These are phyloP conservation scores for Curvularia eragrostidis DNA, from an alignment of 2,329 filamentous ascomycete species.

Conservation along the genomic window DNA sequence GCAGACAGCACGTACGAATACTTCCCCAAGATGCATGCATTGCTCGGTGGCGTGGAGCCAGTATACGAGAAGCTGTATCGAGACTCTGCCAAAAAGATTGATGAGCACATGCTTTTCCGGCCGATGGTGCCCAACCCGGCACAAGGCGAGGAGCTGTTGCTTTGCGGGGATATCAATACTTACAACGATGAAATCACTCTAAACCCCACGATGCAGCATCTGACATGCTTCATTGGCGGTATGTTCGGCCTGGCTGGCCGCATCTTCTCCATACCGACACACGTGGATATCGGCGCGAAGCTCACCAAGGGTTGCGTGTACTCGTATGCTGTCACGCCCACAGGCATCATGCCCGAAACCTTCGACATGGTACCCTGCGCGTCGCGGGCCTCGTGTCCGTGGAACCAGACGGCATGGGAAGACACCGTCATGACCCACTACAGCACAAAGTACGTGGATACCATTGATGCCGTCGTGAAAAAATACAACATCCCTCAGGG, in stretches of 20 bases:
- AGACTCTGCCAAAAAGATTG: slow-evolving; percentile 52
- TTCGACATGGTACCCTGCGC: slow-evolving; percentile 61
- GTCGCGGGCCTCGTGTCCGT: slow-evolving; percentile 52
- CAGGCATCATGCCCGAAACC: slow-evolving; percentile 67
- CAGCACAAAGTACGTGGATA: slow-evolving; percentile 20
- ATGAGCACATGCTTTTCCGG: slow-evolving; percentile 58
- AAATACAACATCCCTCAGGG: slow-evolving; percentile 46
- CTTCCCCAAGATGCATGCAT: slow-evolving; percentile 46
- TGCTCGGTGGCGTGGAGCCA: slow-evolving; percentile 52
- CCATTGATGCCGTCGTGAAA: slow-evolving; percentile 23
- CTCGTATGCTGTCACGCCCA: slow-evolving; percentile 62
- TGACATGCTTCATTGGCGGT: slow-evolving; percentile 67
- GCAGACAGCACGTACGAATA: slow-evolving; percentile 50
- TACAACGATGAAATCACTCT: slow-evolving; percentile 26
- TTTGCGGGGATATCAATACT: slow-evolving; percentile 46
- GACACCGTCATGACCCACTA: slow-evolving; percentile 44
- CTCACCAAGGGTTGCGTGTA: slow-evolving; percentile 68
- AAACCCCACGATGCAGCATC: slow-evolving; percentile 62
- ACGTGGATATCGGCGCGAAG: slow-evolving; percentile 63
- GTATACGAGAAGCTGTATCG: slow-evolving; percentile 65
- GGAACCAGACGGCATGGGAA: slow-evolving; percentile 61
- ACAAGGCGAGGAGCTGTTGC: slow-evolving; percentile 36
- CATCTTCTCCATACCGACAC: slow-evolving; percentile 59
- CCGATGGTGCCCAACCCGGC: slow-evolving; percentile 47
- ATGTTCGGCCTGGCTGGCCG: slow-evolving; percentile 67